A percentile compares a stretch with the other conserved stretches of the same genome.
phyloP scores from a whole-genome alignment of 805 yeast species.

The Candida koratica region DNA sequence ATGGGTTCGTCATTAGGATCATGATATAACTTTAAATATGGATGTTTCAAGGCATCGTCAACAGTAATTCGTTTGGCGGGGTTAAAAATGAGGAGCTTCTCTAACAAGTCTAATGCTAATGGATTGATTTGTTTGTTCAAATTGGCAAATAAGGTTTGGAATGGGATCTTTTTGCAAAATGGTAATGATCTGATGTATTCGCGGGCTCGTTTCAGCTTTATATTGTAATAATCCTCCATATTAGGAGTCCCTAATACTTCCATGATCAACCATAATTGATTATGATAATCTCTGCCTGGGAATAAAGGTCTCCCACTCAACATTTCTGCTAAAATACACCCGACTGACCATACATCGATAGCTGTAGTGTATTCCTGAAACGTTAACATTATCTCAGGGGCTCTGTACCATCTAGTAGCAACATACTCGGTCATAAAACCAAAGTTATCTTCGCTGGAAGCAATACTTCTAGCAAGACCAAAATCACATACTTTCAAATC shows the following conservation, averaged over 20 bases:
- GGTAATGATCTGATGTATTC: constrained; percentile 85
- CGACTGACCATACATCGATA: constrained; percentile 95
- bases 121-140: constrained; percentile 28
- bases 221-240: constrained; percentile 69
- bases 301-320: constrained; percentile 81
- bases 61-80: constrained; percentile 73
- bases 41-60: constrained; percentile 70
- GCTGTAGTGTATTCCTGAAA: constrained; percentile 92
- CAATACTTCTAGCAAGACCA: constrained; percentile 75
- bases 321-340: constrained; percentile 92
- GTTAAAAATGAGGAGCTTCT: constrained; percentile 63
- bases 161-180: constrained; percentile 57
- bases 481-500: constrained; percentile 93
- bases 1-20: constrained; percentile 93
- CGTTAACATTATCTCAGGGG: constrained; percentile 95
- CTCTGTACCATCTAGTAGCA: constrained; percentile 96
- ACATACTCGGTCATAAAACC: constrained; percentile 95
- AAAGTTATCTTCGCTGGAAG: constrained; percentile 60
- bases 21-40: constrained; percentile 87
- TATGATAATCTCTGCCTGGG: constrained; percentile 92
- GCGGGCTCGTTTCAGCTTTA: constrained; percentile 78
- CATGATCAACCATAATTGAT: constrained; percentile 81
- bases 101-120: constrained; percentile 55
- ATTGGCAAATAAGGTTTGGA: constrained; percentile 44
- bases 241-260: constrained; percentile 85